phyloP scores from a whole-genome alignment of 2,329 filamentous ascomycete species.

The Aureobasidium sp. region DNA sequence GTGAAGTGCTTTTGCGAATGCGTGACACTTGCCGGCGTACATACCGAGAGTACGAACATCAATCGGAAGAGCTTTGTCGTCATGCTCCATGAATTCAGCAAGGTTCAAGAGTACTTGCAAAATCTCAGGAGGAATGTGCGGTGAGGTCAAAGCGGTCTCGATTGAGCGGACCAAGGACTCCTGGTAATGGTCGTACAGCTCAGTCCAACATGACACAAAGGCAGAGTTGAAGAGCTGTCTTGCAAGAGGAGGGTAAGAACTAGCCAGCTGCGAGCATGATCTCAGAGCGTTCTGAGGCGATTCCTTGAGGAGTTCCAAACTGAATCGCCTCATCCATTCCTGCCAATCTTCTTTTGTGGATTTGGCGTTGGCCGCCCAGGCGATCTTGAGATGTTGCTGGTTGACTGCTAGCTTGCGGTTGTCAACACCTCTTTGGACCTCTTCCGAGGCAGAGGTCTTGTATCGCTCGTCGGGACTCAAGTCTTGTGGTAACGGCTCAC shows the following conservation, averaged over 20 bases:
- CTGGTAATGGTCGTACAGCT: constrained; percentile 93
- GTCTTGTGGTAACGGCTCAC: constrained; percentile 90
- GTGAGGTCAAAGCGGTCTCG: constrained; percentile 88
- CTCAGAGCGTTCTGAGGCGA: constrained; percentile 92
- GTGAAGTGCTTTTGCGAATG: constrained; percentile 94
- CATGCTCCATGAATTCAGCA: constrained; percentile 99
- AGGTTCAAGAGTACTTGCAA: constrained; percentile 90
- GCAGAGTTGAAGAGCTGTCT: constrained; percentile 96
- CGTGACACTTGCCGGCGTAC: constrained; percentile 93
- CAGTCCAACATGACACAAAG: constrained; percentile 98
- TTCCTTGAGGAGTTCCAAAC: constrained; percentile 87
- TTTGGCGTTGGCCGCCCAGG: constrained; percentile 95
- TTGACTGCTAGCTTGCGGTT: constrained; percentile 96
- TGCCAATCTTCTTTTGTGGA: constrained; percentile 99
- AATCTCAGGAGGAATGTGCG: constrained; percentile 92
- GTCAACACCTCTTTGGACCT: constrained; percentile 77
- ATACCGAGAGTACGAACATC: constrained; percentile 91
- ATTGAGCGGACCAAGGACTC: constrained; percentile 95
- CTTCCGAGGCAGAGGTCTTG: constrained; percentile 55
- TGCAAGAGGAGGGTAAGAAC: constrained; percentile 83
- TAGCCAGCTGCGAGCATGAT: constrained; percentile 85
- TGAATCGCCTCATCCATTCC: constrained; percentile 96
- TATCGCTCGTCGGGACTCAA: constrained; percentile 81
- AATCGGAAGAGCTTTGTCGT: constrained; percentile 95
- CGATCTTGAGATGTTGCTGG: constrained; percentile 90